phyloP scores from a whole-genome alignment of 306 rosid genomes.

The Quercus cerris region DNA sequence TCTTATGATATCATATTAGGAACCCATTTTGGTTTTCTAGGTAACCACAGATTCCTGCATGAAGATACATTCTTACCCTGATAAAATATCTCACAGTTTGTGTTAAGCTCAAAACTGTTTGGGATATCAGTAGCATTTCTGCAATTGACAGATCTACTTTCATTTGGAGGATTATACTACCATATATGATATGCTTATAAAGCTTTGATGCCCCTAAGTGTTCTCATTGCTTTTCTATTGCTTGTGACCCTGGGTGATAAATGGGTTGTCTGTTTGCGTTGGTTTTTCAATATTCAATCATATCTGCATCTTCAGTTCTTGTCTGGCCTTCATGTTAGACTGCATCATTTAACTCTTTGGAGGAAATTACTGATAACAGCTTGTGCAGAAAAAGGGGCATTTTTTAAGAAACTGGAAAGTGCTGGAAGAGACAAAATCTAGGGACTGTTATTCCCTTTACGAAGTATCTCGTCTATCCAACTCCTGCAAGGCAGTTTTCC shows the following conservation, averaged over 20 bases:
- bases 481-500: conserved; percentile 50
- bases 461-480: conserved; percentile 42
- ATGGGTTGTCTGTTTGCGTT: conserved; percentile 3
- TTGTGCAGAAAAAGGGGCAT: conserved; percentile 21
- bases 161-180: neutral
- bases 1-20: neutral
- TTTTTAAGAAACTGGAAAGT: conserved; percentile 61
- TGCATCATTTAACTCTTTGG: neutral
- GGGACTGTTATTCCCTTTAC: conserved; percentile 44
- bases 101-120: neutral
- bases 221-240: neutral
- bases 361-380: conserved; percentile 12
- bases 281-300: neutral
- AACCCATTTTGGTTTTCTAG: neutral
- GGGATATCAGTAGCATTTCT: neutral
- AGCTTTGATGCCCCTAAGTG: neutral
- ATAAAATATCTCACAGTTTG: neutral
- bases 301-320: neutral
- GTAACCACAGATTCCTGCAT: neutral
- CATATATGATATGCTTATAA: neutral
- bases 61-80: neutral
- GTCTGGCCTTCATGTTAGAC: neutral
- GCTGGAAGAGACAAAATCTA: conserved; percentile 42
- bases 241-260: neutral
- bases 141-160: neutral